Base-by-base conservation (phyloP, 495 filamentous ascomycete species). In the Usnea hakonensis region DNA sequence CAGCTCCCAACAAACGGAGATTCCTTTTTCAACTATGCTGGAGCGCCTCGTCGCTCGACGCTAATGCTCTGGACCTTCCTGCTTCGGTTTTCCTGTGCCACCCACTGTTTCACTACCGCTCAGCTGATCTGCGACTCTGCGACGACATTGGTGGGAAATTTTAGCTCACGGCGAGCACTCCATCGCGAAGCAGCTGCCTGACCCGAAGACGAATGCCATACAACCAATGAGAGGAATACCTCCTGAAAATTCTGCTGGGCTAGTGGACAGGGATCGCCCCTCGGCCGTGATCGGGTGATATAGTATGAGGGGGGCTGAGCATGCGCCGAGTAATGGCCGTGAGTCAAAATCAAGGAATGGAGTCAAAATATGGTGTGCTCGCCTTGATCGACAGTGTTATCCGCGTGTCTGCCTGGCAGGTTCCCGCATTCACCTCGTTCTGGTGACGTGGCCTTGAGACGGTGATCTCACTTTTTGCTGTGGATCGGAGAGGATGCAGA, bases 121-220 rank as follows among this genome's bases (percentile, higher is more conserved):
- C 3, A 54, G 35, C 33, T 61, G 8, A 61, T 30, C 37, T 40
- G 4, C 35, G 35, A 61, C 43, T 61, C 48, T 53, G 35, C n/a
- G 6, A 56, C 2, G 14, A 56, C 5, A 36, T 37, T 56, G 10
- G 19, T 56, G 17, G 8, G 19, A 32, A n/a, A 32, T 46, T 36
- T 53, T 28, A 55, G 33, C 1, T 43, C 37, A 16, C 32, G 48
- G 30, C 48, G 37, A 61, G 59, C 17, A 61, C 19, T 26, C 10
- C 26, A 55, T 5, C 2, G 59, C 59, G 59, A 55, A 54, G 33
- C 9, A 21, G 40, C 30, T 61, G 8, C 55, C 19, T 36, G 9
- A 61, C 10, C 14, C 13, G 36, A 36, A 56, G 19, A 46, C 5
- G 9, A 13, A 8, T 46, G 5, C 14, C 9, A 46, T 13, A 46